Evolutionary conservation across 2,329 filamentous ascomycete species (phyloP), one percentile per base, ranked within the genome.

Genomic region (Graphilbum ipis-grandicollis): DNA sequence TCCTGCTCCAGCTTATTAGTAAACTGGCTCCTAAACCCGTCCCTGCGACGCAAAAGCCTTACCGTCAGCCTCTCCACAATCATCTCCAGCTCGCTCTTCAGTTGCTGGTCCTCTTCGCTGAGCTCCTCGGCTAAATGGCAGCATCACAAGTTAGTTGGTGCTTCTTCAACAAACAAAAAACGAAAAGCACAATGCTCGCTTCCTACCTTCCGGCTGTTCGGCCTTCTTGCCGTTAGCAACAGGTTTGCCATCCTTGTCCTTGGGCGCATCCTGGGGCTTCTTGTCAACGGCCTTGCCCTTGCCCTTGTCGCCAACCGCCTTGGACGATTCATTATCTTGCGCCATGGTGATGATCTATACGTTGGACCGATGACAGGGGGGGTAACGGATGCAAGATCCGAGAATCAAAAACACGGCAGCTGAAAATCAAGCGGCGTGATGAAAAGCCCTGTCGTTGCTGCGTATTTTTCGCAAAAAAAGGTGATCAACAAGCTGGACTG

Each of bases 1-100:
- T 96, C 90, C 83, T 93, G n/a, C 9, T 6, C 8, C 12, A 21
- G 2, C 7, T 15, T 17, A 18, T 31, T 12, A 31, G 29, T 31
- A 18, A n/a, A n/a, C n/a, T n/a, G n/a, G n/a, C n/a, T n/a, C n/a
- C n/a, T n/a, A n/a, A n/a, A n/a, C n/a, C n/a, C n/a, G n/a, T n/a
- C n/a, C n/a, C n/a, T n/a, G n/a, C n/a, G n/a, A n/a, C n/a, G n/a
- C n/a, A n/a, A n/a, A n/a, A 25, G 10, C 9, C 47, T 35, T 63
- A 92, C 85, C 57, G 81, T 81, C 69, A 98, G 67, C 53, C 90
- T 75, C 63, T 98, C 90, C 9, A 94, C 88, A 36, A 98, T 73
- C 86, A 96, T 92, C 47, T 98, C 90, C 43, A 98, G 76, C 62
- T 98, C 90, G 53, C 71, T 86, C 68, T 98, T 98, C 53, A 98